Evolutionary conservation across 2,329 filamentous ascomycete species (phyloP).

Genomic region (Cordyceps sp.): DNA sequence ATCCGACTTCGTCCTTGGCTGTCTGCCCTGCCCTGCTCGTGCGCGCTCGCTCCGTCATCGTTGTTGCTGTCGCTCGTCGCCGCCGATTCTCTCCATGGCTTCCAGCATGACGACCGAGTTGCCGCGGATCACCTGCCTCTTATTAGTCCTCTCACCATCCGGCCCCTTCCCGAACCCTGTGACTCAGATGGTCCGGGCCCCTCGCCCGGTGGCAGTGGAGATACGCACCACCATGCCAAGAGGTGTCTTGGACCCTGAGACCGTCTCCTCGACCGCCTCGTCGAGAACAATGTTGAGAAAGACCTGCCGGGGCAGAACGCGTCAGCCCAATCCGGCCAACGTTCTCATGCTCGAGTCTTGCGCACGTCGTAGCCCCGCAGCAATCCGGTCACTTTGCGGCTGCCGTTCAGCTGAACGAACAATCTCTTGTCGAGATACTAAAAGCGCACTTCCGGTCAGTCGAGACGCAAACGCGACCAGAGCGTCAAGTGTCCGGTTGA

Average conservation of each 20-base stretch:
- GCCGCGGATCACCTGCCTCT: conserved; percentile 70
- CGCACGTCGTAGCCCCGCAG: conserved; percentile 91
- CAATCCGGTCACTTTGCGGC: conserved; percentile 89
- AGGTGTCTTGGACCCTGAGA: too few species aligned
- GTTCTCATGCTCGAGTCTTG: not conserved
- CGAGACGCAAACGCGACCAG: not conserved
- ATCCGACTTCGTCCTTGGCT: conserved; percentile 1
- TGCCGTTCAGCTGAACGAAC: conserved; percentile 94
- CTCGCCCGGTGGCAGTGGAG: too few species aligned
- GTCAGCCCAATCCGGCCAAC: too few species aligned
- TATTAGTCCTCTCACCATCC: not conserved
- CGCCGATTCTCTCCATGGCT: conserved; percentile 52
- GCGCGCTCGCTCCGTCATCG: conserved; percentile 4
- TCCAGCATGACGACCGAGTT: conserved; percentile 99
- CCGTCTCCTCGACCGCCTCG: conserved; percentile 88
- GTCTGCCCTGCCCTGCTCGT: too few species aligned
- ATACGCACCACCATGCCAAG: conserved; percentile 82
- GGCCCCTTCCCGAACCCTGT: not conserved
- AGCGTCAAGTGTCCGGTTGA: not conserved
- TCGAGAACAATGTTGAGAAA: conserved; percentile 98
- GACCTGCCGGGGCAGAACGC: conserved; percentile 40
- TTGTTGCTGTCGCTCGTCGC: conserved; percentile 32
- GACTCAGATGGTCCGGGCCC: not conserved
- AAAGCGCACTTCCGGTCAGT: conserved; percentile 9
- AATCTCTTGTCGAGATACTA: conserved; percentile 99